Evolutionary conservation across 495 filamentous ascomycete species (phyloP).

Genomic region (Aspergillus taichungensis): DNA sequence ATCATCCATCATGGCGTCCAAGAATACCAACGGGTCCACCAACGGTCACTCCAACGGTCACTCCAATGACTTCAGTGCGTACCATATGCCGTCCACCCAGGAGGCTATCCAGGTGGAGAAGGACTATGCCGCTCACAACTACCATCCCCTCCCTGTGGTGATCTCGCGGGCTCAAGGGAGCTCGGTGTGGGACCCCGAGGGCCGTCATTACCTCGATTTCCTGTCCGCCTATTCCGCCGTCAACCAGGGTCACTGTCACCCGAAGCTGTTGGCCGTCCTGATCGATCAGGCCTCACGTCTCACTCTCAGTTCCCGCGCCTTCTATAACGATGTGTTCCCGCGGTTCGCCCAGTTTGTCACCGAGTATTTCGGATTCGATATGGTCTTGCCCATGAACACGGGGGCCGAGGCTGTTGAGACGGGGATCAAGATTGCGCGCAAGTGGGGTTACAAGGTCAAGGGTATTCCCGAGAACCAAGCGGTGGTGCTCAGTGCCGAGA

Average conservation of each 20-base stretch:
- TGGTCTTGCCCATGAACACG: conserved; percentile 99
- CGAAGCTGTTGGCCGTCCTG: conserved; percentile 82
- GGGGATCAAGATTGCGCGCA: conserved; percentile 91
- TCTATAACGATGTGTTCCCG: conserved; percentile 99
- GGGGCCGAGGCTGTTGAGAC: conserved; percentile 99
- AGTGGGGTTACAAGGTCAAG: conserved; percentile 99
- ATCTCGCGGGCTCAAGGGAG: conserved; percentile 75
- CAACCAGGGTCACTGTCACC: conserved; percentile 98
- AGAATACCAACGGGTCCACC: conserved; percentile 18
- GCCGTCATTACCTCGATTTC: conserved; percentile 95
- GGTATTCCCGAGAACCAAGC: conserved; percentile 79
- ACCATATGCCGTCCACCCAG: conserved; percentile 74
- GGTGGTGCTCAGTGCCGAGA: conserved; percentile 69
- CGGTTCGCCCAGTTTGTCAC: conserved; percentile 91
- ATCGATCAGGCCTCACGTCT: conserved; percentile 83
- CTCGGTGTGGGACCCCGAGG: conserved; percentile 95
- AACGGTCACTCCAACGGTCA: conserved; percentile 8
- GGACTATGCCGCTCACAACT: conserved; percentile 91
- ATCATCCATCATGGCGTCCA: conserved; percentile 37
- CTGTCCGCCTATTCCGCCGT: conserved; percentile 96
- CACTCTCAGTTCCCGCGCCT: conserved; percentile 90
- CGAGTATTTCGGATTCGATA: conserved; percentile 85
- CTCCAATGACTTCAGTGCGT: conserved; percentile 40
- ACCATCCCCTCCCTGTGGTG: conserved; percentile 92
- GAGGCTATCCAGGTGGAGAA: conserved; percentile 73